These are phyloP conservation scores for Arctium lappa DNA, from an alignment of 129 eudicot genomes.

Conservation along the genomic window DNA sequence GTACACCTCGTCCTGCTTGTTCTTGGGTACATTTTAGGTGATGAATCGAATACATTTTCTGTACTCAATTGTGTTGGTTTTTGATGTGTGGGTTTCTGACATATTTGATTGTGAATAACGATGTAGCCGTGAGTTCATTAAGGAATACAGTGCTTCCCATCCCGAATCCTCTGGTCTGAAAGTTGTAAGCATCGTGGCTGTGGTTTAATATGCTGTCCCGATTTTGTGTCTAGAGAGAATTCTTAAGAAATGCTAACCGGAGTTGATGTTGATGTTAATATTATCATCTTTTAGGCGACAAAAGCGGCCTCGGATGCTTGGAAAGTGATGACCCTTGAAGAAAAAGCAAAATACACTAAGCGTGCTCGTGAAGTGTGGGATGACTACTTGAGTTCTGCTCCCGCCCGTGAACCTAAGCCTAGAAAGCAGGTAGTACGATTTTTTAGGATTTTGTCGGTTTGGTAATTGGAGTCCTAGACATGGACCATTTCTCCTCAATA, in stretches of 20 bases:
- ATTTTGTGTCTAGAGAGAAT: background rate
- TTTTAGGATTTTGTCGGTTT: background rate
- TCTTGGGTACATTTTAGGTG: constrained; percentile 91
- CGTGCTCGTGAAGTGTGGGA: constrained; percentile 94
- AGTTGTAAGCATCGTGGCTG: constrained; percentile 42
- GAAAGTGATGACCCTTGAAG: constrained; percentile 77
- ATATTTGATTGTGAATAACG: constrained; percentile 16
- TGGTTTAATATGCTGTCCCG: background rate
- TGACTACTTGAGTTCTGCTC: constrained; percentile 65
- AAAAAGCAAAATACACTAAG: constrained; percentile 68
- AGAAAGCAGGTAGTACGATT: constrained; percentile 51
- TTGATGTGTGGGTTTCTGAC: background rate
- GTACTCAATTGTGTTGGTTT: background rate
- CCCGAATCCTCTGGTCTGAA: constrained; percentile 84
- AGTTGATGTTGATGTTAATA: background rate
- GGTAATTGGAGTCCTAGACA: background rate
- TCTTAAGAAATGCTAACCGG: background rate
- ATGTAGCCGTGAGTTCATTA: constrained; percentile 72
- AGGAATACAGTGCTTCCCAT: constrained; percentile 78
- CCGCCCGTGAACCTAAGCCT: constrained; percentile 71
- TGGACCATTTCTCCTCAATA: background rate
- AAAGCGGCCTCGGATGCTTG: constrained; percentile 84
- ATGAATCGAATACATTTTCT: background rate
- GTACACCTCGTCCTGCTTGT: constrained; percentile 80
- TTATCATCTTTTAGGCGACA: constrained; percentile 50